Evolutionary conservation across 1,284 basidiomycete genomes (phyloP), one percentile per base, ranked within the genome.

Genomic region (Gomphus bonarii): DNA sequence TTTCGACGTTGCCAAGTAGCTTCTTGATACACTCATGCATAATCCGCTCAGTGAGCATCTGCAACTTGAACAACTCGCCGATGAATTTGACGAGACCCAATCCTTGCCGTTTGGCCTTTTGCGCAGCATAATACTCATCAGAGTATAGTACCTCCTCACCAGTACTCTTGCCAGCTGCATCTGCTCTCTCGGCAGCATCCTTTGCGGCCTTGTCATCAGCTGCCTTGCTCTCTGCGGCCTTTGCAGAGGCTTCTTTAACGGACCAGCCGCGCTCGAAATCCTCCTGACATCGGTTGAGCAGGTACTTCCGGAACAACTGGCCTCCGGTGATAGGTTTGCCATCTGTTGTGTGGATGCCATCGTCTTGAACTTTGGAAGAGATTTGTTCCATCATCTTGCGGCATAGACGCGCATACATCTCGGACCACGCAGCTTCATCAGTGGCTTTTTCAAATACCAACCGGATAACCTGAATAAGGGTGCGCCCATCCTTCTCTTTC

Each of bases 11-110:
- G 61, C 85, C 82, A 28, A 98, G 78, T 7, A 98, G 80, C 72
- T 94, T 93, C 79, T 94, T 91, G 68, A 98, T 85, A 75, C 95
- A 98, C 68, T 92, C 85, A 72, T 94, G 89, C 87, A 99, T 97
- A 72, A 95, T 95, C 63, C 89, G 83, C 72, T 92, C 90, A 48
- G 90, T 92, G 56, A 97, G 76, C 91, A 97, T 95, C 71, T 88
- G 86, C 40, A 97, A 77, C 76, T 97, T 97, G 86, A 94, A 98
- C 58, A 98, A 77, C 75, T 98, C 95, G 66, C 95, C 95, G 63
- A 98, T 97, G 75, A 99, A 97, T 70, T 91, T 91, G 70, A 98
- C 91, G 61, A 98, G 81, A 78, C 95, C 95, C 25, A 98, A 85
- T 70, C 95, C 94, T 63, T 91, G 88, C 62, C 95, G 91, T 78